Evolutionary conservation across 2,329 filamentous ascomycete species (phyloP), one percentile per base, ranked within the genome.

Genomic region (Septoria linicola): DNA sequence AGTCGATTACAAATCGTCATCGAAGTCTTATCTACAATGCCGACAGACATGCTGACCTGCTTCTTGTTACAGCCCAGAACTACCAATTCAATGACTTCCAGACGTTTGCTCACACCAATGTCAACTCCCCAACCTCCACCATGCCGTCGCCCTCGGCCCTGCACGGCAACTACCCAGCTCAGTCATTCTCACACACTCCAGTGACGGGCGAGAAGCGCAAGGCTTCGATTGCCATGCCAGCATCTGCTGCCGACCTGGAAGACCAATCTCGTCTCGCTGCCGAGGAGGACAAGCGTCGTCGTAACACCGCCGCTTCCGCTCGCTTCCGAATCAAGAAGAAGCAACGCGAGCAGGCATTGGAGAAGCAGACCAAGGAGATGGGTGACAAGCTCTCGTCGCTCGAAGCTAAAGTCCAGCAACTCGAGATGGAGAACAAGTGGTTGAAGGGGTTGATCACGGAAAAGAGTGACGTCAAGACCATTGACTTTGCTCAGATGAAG

Each of bases 291-390:
- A 78, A 78, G 67, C 75, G 76, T 41, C 73, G 76, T 27, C 73
- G 76, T 53, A 78, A 78, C 67, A 78, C 76, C 1, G 76, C 76
- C 32, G 76, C 76, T n/a, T 74, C 70, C 49, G 76, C 76, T 13
- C 73, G 76, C 36, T 78, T 78, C 72, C 73, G 76, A 40, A 71
- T 78, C 55, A 78, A 78, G 71, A 78, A 78, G 74, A 78, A 78
- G 73, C 74, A 78, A 63, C 73, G 76, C 39, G 76, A 78, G 64
- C 73, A 76, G 59, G 73, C 71, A 7, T 71, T 78, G 36, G 76
- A 78, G 69, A 74, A 76, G 68, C 71, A 71, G 16, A 70, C 74
- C 41, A 76, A 76, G 65, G 76, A 77, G 45, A 77, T 78, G 73
- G 68, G 68, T 27, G 76, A 77, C 53, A 72, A 74, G 59, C 72